Percentiles rank a stretch among this genome's conserved stretches.
These are phyloP conservation scores for Teunomyces cretensis DNA, from an alignment of 805 yeast genomes.

Conservation along the genomic window DNA sequence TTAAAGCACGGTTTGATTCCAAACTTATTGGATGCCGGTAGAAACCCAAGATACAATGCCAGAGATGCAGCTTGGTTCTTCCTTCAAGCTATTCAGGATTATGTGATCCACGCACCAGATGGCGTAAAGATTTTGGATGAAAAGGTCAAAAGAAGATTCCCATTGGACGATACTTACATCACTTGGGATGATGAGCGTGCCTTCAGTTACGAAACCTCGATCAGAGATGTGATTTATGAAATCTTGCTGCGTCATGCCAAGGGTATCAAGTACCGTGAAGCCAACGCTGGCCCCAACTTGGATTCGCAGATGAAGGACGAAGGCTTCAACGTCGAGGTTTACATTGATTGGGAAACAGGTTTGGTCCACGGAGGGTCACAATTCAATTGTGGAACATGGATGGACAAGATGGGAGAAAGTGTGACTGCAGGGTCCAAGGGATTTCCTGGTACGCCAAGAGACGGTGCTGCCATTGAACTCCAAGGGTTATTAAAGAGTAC, in stretches of 20 bases:
- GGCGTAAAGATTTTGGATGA: constrained; percentile 69
- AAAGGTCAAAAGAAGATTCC: constrained; percentile 79
- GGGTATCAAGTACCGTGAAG: constrained; percentile 87
- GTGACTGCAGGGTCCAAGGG: constrained; percentile 80
- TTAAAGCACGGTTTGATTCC: constrained; percentile 95
- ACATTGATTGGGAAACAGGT: constrained; percentile 89
- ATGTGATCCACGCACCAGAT: constrained; percentile 62
- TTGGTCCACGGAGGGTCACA: constrained; percentile 89
- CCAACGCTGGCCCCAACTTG: constrained; percentile 86
- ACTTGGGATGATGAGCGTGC: constrained; percentile 70
- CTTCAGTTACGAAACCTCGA: constrained; percentile 64
- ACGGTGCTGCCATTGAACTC: constrained; percentile 94
- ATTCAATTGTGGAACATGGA: constrained; percentile 97
- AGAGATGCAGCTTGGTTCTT: constrained; percentile 98
- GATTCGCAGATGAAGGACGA: constrained; percentile 92
- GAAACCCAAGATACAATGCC: constrained; percentile 92
- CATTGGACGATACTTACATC: constrained; percentile 80
- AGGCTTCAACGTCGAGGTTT: constrained; percentile 82
- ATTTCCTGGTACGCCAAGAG: constrained; percentile 96
- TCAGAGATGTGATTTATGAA: constrained; percentile 79
- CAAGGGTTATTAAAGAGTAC: constrained; percentile 85
- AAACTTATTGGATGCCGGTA: constrained; percentile 86
- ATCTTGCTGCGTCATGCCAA: constrained; percentile 83
- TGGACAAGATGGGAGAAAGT: constrained; percentile 99
- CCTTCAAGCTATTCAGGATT: constrained; percentile 84